These are phyloP conservation scores for Schizophyllum amplum DNA, from an alignment of 1,284 basidiomycete genomes.

Conservation along the genomic window DNA sequence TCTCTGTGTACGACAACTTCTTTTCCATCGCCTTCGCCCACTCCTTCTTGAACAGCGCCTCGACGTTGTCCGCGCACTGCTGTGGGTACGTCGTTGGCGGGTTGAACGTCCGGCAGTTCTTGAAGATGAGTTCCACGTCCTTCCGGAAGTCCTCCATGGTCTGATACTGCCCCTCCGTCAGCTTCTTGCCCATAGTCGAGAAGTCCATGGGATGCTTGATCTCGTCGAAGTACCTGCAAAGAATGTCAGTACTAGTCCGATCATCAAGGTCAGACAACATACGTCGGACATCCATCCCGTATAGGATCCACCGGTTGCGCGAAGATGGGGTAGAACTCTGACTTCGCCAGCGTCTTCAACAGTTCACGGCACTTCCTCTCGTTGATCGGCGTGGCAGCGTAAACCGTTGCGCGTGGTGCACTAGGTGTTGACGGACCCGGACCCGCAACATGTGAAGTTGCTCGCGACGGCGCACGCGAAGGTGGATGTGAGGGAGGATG, in stretches of 20 bases:
- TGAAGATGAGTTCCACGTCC: slow-evolving; percentile 81
- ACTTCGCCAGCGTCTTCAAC: slow-evolving; percentile 55
- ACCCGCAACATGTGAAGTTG: slow-evolving; percentile 4
- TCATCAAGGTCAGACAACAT: slow-evolving; percentile 24
- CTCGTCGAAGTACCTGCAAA: slow-evolving; percentile 81
- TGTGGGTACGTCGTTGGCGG: slow-evolving; percentile 72
- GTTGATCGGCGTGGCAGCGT: slow-evolving; percentile 46
- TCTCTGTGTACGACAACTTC: slow-evolving; percentile 75
- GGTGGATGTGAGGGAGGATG: slow-evolving; percentile 18
- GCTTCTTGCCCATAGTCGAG: slow-evolving; percentile 71
- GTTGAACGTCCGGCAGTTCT: slow-evolving; percentile 89
- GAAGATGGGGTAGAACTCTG: slow-evolving; percentile 76
- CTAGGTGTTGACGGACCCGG: not conserved
- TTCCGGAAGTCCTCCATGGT: slow-evolving; percentile 77
- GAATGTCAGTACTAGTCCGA: slow-evolving; percentile 3
- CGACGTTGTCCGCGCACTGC: slow-evolving; percentile 64
- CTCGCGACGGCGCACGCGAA: slow-evolving; percentile 29
- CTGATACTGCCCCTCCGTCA: slow-evolving; percentile 60
- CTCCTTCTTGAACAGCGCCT: slow-evolving; percentile 76
- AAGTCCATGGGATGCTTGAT: slow-evolving; percentile 95
- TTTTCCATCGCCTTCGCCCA: slow-evolving; percentile 77
- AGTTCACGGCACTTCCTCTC: slow-evolving; percentile 77
- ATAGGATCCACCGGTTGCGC: slow-evolving; percentile 81
- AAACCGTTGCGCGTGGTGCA: slow-evolving; percentile 12
- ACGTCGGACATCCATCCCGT: slow-evolving; percentile 82